phyloP scores from a whole-genome alignment of 805 yeast species.

The Saccharomycopsis fibuligera region DNA sequence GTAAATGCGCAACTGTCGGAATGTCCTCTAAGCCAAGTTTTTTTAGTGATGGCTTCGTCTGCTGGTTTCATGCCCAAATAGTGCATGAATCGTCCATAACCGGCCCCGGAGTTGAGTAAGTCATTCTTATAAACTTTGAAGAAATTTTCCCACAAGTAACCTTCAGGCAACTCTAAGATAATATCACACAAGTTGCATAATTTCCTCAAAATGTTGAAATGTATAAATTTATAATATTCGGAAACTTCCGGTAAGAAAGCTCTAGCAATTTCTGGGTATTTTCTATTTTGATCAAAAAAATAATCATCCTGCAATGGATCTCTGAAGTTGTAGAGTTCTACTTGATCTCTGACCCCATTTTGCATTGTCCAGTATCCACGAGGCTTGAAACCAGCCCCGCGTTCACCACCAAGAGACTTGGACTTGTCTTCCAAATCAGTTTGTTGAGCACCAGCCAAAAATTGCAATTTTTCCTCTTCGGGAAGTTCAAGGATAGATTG shows the following conservation, averaged over 20 bases:
- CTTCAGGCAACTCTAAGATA: conserved; percentile 37
- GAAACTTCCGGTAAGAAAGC: conserved; percentile 34
- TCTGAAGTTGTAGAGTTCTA: conserved; percentile 38
- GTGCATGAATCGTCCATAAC: conserved; percentile 33
- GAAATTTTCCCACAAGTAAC: conserved; percentile 6
- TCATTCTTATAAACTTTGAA: conserved; percentile 27
- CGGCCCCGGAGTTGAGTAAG: conserved; percentile 32
- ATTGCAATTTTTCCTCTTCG: conserved; percentile 33
- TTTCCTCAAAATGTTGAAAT: conserved; percentile 32
- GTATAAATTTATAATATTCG: conserved; percentile 34
- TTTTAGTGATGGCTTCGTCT: conserved; percentile 29
- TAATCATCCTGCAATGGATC: conserved; percentile 33
- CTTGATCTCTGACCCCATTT: conserved; percentile 37
- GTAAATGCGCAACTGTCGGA: conserved; percentile 38
- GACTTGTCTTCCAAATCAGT: conserved; percentile 25
- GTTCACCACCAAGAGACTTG: conserved; percentile 35
- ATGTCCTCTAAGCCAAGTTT: conserved; percentile 42
- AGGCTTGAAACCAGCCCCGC: conserved; percentile 44
- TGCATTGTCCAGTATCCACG: conserved; percentile 42
- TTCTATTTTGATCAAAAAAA: conserved; percentile 21
- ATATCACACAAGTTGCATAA: conserved; percentile 37
- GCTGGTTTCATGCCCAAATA: conserved; percentile 28
- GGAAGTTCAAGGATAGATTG: conserved; percentile 37
- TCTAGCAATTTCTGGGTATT: conserved; percentile 34
- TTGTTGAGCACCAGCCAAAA: conserved; percentile 35